Evolutionary conservation across 306 rosid species (phyloP).

Genomic region (Fragaria iinumae): DNA sequence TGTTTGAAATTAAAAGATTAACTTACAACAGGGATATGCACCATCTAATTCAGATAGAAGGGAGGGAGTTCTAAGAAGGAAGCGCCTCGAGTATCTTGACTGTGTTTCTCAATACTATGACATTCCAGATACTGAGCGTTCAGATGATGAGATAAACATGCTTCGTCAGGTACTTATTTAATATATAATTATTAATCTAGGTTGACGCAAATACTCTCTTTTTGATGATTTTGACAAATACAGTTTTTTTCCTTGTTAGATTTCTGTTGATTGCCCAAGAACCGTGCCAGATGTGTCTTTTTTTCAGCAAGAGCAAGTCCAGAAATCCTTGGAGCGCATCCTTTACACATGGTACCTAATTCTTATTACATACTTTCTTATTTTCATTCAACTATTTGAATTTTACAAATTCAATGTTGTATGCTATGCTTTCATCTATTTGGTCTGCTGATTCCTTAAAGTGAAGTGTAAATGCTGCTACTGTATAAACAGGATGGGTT

Average conservation of each 20-base stretch:
- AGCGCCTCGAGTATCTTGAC: constrained; percentile 93
- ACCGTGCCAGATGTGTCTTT: constrained; percentile 92
- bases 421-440: not conserved
- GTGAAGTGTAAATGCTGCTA: not conserved
- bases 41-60: constrained; percentile 98
- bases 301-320: constrained; percentile 85
- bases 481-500: not conserved
- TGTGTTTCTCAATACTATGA: constrained; percentile 84
- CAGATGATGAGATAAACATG: constrained; percentile 96
- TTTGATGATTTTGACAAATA: constrained; percentile 27
- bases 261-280: constrained; percentile 90
- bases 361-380: not conserved
- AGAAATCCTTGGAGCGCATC: constrained; percentile 89
- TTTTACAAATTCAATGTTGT: not conserved
- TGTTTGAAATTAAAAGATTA: constrained; percentile 65
- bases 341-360: constrained; percentile 72
- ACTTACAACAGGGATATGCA: constrained; percentile 99
- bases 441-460: not conserved
- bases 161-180: constrained; percentile 77
- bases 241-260: constrained; percentile 38
- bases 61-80: constrained; percentile 92
- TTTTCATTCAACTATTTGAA: not conserved
- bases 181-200: constrained; percentile 15
- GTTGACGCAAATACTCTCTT: constrained; percentile 14
- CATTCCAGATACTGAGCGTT: constrained; percentile 81